phyloP scores from a whole-genome alignment of 2,329 filamentous ascomycete species.

The Calonectria pseudoreteaudii region DNA sequence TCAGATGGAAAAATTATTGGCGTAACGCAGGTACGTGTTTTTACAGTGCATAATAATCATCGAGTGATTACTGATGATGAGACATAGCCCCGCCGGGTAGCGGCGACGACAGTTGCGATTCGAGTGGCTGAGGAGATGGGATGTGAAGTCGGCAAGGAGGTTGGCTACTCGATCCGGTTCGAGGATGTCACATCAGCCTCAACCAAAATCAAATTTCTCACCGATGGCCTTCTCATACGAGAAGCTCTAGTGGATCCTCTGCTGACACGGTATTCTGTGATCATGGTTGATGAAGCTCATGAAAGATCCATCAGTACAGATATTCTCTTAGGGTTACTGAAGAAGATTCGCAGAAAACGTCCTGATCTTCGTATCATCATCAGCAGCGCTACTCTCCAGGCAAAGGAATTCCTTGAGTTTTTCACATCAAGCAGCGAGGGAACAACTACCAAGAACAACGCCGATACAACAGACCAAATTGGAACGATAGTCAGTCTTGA shows the following conservation, averaged over 20 bases:
- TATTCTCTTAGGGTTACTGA: conserved; percentile 87
- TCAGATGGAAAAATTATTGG: conserved; percentile 84
- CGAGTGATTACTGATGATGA: conserved; percentile 28
- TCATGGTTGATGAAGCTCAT: conserved; percentile 98
- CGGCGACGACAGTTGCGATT: conserved; percentile 88
- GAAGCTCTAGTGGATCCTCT: conserved; percentile 95
- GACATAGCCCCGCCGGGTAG: conserved; percentile 83
- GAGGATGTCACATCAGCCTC: conserved; percentile 89
- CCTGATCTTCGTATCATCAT: conserved; percentile 88
- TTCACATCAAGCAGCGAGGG: conserved; percentile 66
- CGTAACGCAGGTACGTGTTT: conserved; percentile 81
- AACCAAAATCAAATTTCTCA: conserved; percentile 94
- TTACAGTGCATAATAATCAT: conserved; percentile 27
- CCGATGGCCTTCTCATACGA: conserved; percentile 89
- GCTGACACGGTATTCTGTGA: conserved; percentile 89
- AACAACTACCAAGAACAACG: conserved; percentile 38
- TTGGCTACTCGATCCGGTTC: conserved; percentile 92
- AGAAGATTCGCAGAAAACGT: conserved; percentile 86
- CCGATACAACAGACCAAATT: conserved; percentile 45
- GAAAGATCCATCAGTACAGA: conserved; percentile 94
- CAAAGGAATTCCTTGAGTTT: conserved; percentile 85
- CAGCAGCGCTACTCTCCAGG: conserved; percentile 93
- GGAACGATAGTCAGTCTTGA: conserved; percentile 82
- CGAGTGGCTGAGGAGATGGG: conserved; percentile 91
- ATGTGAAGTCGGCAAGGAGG: conserved; percentile 88